Conservation (phyloP, 805 yeast species). For the Schwanniomyces sp. region DNA sequence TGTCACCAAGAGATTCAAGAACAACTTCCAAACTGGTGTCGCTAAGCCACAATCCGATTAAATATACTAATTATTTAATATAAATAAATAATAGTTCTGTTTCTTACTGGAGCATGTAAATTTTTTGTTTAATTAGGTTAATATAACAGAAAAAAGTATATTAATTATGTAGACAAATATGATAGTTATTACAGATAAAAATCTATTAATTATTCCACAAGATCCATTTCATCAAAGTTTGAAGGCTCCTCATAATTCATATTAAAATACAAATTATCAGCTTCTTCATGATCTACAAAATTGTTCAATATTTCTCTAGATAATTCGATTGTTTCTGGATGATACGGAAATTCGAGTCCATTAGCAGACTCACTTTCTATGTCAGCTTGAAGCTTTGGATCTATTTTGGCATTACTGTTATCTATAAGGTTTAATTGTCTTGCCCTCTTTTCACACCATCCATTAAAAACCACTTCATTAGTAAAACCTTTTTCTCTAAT, state of each 20-base stretch:
- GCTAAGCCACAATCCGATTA: conserved; percentile 68
- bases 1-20: conserved; percentile 97
- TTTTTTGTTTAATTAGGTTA: conserved; percentile 2
- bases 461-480: conserved; percentile 40
- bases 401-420: conserved; percentile 6
- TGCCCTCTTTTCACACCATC: conserved; percentile 42
- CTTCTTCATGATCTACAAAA: conserved; percentile 73
- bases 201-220: conserved; percentile 8
- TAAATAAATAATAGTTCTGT: conserved; percentile 5
- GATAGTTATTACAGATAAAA: not conserved
- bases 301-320: conserved; percentile 70
- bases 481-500: conserved; percentile 31
- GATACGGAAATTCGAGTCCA: conserved; percentile 64
- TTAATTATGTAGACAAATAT: not conserved
- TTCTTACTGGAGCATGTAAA: conserved; percentile 1
- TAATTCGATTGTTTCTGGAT: conserved; percentile 61
- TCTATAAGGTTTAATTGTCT: conserved; percentile 34
- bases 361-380: conserved; percentile 49
- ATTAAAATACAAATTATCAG: conserved; percentile 68
- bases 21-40: conserved; percentile 94
- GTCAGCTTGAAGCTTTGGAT: conserved; percentile 24
- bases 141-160: not conserved
- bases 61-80: conserved; percentile 19
- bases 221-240: conserved; percentile 24
- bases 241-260: conserved; percentile 47